These are phyloP conservation scores for Trypanosoma brucei DNA, from an alignment of 208 protist genomes.

Conservation along the genomic window DNA sequence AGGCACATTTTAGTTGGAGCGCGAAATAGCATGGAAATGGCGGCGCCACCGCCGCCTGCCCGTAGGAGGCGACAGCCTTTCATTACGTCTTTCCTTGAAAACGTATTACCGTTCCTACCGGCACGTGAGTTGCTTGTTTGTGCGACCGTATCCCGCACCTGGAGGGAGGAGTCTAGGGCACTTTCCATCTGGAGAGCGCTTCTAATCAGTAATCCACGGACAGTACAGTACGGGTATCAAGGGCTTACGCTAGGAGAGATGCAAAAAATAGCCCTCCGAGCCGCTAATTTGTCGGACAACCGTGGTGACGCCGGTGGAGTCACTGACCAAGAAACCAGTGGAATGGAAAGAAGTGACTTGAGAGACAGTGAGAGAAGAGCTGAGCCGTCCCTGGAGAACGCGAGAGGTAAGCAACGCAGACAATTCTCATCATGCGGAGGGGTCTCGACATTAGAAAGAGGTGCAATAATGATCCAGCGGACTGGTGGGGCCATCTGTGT, in stretches of 20 bases:
- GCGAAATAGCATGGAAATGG: not conserved
- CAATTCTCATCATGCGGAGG: no score
- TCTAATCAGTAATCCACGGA: slow-evolving; percentile 5
- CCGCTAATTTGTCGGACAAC: not conserved
- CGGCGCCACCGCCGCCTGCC: slow-evolving; percentile 16
- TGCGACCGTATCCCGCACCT: slow-evolving; percentile 7
- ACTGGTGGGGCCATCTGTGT: not conserved
- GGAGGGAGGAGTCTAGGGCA: slow-evolving; percentile 16
- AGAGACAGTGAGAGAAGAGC: no score
- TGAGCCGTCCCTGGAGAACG: no score
- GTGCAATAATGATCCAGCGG: not conserved
- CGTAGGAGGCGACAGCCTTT: slow-evolving; percentile 11
- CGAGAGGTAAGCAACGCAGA: no score
- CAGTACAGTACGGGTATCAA: slow-evolving; percentile 1
- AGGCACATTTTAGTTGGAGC: not conserved
- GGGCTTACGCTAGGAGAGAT: slow-evolving; percentile 8
- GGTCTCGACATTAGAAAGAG: no score
- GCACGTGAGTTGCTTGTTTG: slow-evolving; percentile 18
- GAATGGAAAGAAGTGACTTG: not conserved
- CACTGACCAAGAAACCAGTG: not conserved
- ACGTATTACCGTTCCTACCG: slow-evolving; percentile 19
- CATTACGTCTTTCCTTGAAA: slow-evolving; percentile 11
- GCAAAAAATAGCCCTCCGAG: slow-evolving; percentile 8
- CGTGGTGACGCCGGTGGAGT: not conserved
- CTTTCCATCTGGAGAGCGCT: slow-evolving; percentile 13